Base-by-base conservation (phyloP, 768 basidiomycete genomes). In the Boletus huronensis region DNA sequence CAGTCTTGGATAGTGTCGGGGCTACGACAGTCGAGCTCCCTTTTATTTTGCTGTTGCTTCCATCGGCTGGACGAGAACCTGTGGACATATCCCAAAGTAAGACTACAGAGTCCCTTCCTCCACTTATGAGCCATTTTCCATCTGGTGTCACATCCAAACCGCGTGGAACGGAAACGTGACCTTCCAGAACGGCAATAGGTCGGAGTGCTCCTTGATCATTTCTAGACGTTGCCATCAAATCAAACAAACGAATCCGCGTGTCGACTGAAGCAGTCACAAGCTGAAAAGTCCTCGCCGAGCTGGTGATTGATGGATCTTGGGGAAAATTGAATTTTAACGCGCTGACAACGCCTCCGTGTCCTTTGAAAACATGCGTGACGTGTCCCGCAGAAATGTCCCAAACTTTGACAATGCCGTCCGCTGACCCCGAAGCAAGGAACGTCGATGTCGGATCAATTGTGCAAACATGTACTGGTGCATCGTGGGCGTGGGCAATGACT, bases 261-360 rank as follows among this genome's bases (percentile, higher is more conserved):
- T 98, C 97, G 42, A 91, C 89, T 28, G 92, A 95, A 6, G 89
- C 96, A 0, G 95, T 95, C 52, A 95, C 79, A 38, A 98, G 81
- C 60, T 86, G 85, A 80, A 95, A 88, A 48, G 77, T 79, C 59
- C 73, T 75, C 49, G 75, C 72, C 50, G 74, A 75, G 38, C 61
- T 69, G 28, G 78, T 72, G 32, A 74, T 74, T 8, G 82, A 81
- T 3, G 78, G 75, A 57, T 88, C 80, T 55, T 77, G 81, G 21
- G 85, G 86, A 62, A 87, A 90, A 69, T 87, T 88, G 74, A 95
- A 99, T 25, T 81, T 75, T 55, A 98, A 75, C 16, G 96, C 94
- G 60, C 89, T 91, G 68, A 99, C 87, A 55, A 97, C 91, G n/a
- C 97, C 97, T 5, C 95, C 97, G 67, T 98, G 97, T 2, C 95